Conservation (phyloP, 495 filamentous ascomycete species). For the Lindgomyces ingoldianus region DNA sequence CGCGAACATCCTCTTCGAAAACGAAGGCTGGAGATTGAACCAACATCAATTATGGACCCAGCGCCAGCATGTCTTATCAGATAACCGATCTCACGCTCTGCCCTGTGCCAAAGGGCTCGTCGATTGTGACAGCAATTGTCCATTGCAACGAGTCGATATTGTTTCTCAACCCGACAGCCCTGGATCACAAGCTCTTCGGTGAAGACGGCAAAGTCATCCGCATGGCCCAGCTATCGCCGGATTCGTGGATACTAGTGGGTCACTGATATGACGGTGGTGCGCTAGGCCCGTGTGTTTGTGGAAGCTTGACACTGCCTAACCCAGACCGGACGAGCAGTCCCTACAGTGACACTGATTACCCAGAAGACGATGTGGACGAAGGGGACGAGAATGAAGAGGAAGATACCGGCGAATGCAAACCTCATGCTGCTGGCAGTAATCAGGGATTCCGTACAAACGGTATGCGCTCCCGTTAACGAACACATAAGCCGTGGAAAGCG, state of each 20-base stretch:
- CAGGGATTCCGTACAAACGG: too few relatives aligned
- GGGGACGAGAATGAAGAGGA: conserved; percentile 8
- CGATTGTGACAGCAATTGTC: conserved; percentile 17
- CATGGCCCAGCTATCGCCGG: conserved; percentile 12
- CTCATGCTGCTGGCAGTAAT: conserved; percentile 2
- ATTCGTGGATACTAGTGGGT: conserved; percentile 22
- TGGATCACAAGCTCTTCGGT: conserved; percentile 10
- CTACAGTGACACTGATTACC: not conserved
- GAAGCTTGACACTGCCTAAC: conserved; percentile 14
- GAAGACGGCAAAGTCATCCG: conserved; percentile 18
- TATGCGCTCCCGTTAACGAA: conserved; percentile 6
- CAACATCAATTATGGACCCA: conserved; percentile 3
- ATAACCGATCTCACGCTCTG: conserved; percentile 26
- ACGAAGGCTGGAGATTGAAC: conserved; percentile 11
- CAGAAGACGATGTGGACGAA: not conserved
- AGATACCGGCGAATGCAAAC: not conserved
- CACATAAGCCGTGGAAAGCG: not conserved
- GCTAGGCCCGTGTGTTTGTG: not conserved
- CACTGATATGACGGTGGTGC: conserved; percentile 15
- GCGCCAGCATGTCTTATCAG: conserved; percentile 19
- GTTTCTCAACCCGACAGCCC: not conserved
- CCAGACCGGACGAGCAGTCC: conserved; percentile 8
- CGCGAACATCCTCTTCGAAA: conserved; percentile 11
- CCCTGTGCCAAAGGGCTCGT: conserved; percentile 13
- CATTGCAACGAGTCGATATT: conserved; percentile 9